These are phyloP conservation scores for Schrenkiella parvula DNA, from an alignment of 345 rosid species.

Conservation along the genomic window DNA sequence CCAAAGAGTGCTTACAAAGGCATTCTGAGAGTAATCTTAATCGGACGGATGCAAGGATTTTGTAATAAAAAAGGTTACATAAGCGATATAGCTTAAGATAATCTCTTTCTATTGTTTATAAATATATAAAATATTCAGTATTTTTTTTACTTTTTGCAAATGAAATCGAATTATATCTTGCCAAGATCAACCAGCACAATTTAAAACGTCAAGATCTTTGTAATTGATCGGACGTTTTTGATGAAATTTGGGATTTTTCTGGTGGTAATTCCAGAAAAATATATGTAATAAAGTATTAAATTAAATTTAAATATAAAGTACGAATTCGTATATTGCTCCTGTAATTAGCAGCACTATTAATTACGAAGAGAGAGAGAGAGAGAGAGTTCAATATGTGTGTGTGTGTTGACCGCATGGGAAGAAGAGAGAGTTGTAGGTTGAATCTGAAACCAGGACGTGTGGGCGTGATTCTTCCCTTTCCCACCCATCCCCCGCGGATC, in stretches of 20 bases:
- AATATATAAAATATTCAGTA: not conserved
- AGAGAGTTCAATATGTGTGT: not conserved
- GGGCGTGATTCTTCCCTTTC: constrained; percentile 44
- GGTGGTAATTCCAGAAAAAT: not conserved
- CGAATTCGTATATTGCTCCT: not conserved
- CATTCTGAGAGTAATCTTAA: not conserved
- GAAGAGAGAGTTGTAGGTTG: constrained; percentile 42
- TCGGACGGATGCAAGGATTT: not conserved
- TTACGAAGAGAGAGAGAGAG: constrained; percentile 13
- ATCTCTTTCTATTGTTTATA: not conserved
- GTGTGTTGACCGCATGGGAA: constrained; percentile 56
- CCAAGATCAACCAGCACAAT: not conserved
- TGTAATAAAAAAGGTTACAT: not conserved
- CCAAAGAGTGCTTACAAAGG: not conserved
- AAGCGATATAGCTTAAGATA: not conserved
- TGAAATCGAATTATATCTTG: not conserved
- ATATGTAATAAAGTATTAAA: not conserved
- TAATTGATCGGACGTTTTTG: not conserved
- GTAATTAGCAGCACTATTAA: not conserved
- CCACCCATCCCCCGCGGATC: constrained; percentile 38
- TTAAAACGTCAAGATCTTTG: not conserved
- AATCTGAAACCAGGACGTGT: constrained; percentile 52
- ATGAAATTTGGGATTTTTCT: not conserved
- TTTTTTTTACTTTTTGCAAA: not conserved
- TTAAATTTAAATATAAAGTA: not conserved